Base-by-base conservation (phyloP, 495 filamentous ascomycete genomes). In the Tuber indicum region DNA sequence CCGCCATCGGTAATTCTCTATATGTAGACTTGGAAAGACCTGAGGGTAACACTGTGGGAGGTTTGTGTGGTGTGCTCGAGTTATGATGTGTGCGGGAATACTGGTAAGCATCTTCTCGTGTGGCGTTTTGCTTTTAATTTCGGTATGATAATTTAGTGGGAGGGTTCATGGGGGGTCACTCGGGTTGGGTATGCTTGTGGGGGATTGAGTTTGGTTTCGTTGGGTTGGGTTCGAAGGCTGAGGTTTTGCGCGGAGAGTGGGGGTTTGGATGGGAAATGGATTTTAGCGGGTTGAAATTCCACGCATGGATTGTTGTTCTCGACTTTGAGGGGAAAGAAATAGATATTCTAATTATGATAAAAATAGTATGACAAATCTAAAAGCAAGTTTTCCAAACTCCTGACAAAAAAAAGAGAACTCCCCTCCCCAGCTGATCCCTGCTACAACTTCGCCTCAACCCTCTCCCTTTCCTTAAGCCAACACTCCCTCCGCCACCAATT, bases 371-470 rank as follows among this genome's bases (percentile, higher is more conserved):
- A 26, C 10, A 62, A 62, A 62, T 62, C 12, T 62, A 43, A 74
- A 70, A 43, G 44, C 21, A 36, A 70, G 8, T n/a, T 43, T 74
- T 12, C 10, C 8, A 32, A 74, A 62, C 36, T 45, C 21, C 44
- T 17, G 52, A 16, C 12, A 6, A 32, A 32, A 1, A 26, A 43
- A 10, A 43, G 9, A 43, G 0, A 43, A 41, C 39, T 5, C 39
- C 39, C 4, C 39, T 5, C 39, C 72, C 21, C n/a, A 62, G 14
- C 10, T 16, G n/a, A 62, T 62, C 58, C 14, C 26, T 12, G 6
- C 84, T 81, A 93, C 75, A 95, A 83, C 83, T 89, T 92, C 36
- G 91, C 90, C 87, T 91, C 92, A 83, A 90, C 89, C 84, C 86
- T 86, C 85, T 84, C 82, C 86, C 89, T 90, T 83, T 88, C 86